Evolutionary conservation across 2,329 filamentous ascomycete species (phyloP).

Genomic region (Clonostachys byssicola): DNA sequence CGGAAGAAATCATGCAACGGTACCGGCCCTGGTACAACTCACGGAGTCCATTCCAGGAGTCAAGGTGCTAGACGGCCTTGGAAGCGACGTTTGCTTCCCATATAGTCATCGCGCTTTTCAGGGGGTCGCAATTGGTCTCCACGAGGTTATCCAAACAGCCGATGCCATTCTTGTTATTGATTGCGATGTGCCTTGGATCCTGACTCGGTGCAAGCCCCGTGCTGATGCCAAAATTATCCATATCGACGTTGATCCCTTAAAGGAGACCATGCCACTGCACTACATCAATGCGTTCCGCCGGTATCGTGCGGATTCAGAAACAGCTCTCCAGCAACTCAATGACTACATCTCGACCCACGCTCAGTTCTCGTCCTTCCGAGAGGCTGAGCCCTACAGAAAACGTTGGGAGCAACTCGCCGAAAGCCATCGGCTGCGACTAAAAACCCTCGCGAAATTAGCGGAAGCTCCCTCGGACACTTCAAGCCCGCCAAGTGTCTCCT

Average conservation of each 20-base stretch:
- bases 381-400: conserved; percentile 55
- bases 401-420: conserved; percentile 52
- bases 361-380: conserved; percentile 8
- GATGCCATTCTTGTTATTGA: conserved; percentile 84
- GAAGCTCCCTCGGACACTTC: conserved; percentile 17
- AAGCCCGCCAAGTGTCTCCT: background rate
- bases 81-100: conserved; percentile 79
- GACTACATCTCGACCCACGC: conserved; percentile 43
- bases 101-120: conserved; percentile 64
- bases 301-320: conserved; percentile 62
- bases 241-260: conserved; percentile 61
- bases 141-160: conserved; percentile 71
- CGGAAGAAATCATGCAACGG: conserved; percentile 63
- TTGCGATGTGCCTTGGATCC: conserved; percentile 91
- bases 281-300: conserved; percentile 64
- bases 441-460: conserved; percentile 21
- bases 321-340: conserved; percentile 66
- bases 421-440: conserved; percentile 30
- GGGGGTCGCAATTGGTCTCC: conserved; percentile 66
- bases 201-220: conserved; percentile 61
- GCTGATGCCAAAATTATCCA: conserved; percentile 54
- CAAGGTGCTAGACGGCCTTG: conserved; percentile 70
- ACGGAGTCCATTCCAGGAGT: conserved; percentile 65
- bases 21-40: conserved; percentile 59
- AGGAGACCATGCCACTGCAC: conserved; percentile 72